A percentile compares a stretch with the other conserved stretches of the same genome.
phyloP scores from a whole-genome alignment of 2,329 filamentous ascomycete genomes.

The Zymoseptoria passerinii region DNA sequence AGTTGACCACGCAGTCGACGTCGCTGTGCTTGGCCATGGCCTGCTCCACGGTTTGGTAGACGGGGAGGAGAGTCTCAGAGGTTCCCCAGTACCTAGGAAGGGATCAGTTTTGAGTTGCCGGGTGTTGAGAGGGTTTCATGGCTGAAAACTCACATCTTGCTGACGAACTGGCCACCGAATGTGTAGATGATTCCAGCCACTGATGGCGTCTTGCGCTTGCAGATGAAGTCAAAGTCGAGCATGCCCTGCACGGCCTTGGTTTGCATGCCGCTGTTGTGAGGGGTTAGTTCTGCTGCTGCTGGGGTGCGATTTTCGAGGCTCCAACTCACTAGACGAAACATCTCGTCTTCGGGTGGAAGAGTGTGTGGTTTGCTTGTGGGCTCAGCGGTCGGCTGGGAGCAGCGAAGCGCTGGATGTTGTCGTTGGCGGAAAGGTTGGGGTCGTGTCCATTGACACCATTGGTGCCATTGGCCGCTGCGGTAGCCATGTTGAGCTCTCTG shows the following conservation, averaged over 20 bases:
- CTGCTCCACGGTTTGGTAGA: slow-evolving; percentile 91
- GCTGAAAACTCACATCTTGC: slow-evolving; percentile 78
- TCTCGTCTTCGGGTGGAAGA: slow-evolving; percentile 99
- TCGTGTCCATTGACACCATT: slow-evolving; percentile 27
- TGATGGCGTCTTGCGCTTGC: slow-evolving; percentile 93
- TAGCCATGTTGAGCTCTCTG: slow-evolving; percentile 33
- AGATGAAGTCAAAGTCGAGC: slow-evolving; percentile 99
- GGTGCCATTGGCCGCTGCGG: slow-evolving; percentile 27
- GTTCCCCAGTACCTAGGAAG: slow-evolving; percentile 83
- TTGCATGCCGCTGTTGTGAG: slow-evolving; percentile 66
- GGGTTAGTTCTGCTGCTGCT: slow-evolving; percentile 23
- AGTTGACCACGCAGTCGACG: slow-evolving; percentile 98
- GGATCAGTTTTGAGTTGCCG: slow-evolving; percentile 17
- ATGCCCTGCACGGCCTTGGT: slow-evolving; percentile 60
- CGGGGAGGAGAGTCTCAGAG: slow-evolving; percentile 94
- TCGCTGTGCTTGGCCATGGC: slow-evolving; percentile 94
- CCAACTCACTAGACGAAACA: slow-evolving; percentile 85
- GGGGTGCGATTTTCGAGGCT: background rate
- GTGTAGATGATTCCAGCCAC: slow-evolving; percentile 99
- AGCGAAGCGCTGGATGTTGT: slow-evolving; percentile 96
- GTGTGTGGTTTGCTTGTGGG: slow-evolving; percentile 76
- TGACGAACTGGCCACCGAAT: slow-evolving; percentile 99
- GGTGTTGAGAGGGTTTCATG: slow-evolving; percentile 2
- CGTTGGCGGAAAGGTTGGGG: slow-evolving; percentile 65
- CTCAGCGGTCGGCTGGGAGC: slow-evolving; percentile 87